Evolutionary conservation across 805 yeast species (phyloP).

Genomic region (Kuraishia piskuri): DNA sequence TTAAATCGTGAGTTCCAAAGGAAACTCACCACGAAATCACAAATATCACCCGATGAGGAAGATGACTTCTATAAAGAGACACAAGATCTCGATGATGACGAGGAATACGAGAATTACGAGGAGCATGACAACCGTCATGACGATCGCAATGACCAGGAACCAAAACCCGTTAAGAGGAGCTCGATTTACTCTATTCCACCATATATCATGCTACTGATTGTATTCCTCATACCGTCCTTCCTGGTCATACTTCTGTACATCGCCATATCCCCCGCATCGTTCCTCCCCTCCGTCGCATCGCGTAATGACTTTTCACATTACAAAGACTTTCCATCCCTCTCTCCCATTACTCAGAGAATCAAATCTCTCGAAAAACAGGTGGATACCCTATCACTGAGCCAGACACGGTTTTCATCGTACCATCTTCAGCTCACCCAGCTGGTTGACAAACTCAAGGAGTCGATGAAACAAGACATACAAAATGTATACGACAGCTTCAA

Average conservation of each 20-base stretch:
- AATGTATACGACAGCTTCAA: background rate
- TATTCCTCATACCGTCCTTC: background rate
- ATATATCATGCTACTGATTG: background rate
- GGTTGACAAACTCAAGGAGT: background rate
- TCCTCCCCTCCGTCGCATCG: background rate
- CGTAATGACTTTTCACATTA: background rate
- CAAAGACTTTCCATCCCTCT: background rate
- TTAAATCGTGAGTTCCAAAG: background rate
- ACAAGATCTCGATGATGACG: background rate
- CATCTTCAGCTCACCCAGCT: background rate
- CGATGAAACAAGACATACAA: background rate
- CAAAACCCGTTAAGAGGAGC: background rate
- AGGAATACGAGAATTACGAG: background rate
- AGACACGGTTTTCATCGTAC: background rate
- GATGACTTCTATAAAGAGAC: background rate
- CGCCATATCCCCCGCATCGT: background rate
- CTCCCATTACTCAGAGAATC: background rate
- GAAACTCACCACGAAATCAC: background rate
- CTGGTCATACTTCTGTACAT: background rate
- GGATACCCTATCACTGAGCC: background rate
- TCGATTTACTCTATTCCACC: background rate
- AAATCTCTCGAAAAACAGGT: background rate
- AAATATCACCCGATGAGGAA: background rate
- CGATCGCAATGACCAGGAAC: too few relatives aligned
- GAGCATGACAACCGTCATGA: background rate